phyloP scores from a whole-genome alignment of 306 rosid genomes.

The Cotoneaster glaucophyllus region DNA sequence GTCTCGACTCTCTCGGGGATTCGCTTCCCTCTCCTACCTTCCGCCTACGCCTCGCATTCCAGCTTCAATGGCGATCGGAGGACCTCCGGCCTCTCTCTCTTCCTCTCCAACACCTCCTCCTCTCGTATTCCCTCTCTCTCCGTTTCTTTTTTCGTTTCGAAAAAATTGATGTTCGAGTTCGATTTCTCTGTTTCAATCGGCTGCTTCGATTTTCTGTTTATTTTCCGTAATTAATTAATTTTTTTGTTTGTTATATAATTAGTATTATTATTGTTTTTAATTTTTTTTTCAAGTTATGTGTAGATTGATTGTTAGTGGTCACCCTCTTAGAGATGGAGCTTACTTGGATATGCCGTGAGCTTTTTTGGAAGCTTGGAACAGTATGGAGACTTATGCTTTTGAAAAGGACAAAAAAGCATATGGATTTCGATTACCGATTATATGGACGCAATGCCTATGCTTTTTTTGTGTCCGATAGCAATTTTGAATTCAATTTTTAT shows the following conservation, averaged over 20 bases:
- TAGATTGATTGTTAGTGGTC: neutral
- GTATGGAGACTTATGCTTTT: neutral
- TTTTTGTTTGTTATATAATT: no score
- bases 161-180: neutral
- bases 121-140: constrained; percentile 34
- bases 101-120: constrained; percentile 25
- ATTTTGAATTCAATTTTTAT: neutral
- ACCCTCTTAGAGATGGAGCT: neutral
- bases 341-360: neutral
- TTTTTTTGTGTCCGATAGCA: neutral
- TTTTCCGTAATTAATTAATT: neutral
- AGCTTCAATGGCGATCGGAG: constrained; percentile 35
- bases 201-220: neutral
- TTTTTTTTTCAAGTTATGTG: neutral
- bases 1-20: constrained; percentile 71
- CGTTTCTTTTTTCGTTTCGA: neutral
- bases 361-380: neutral
- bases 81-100: constrained; percentile 25
- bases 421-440: neutral
- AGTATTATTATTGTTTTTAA: neutral
- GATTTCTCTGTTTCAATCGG: neutral
- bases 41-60: constrained; percentile 31
- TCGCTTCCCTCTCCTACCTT: constrained; percentile 52
- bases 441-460: neutral
- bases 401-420: neutral